Conservation (phyloP, 2,329 filamentous ascomycete genomes). For the Aquanectria penicillioides region DNA sequence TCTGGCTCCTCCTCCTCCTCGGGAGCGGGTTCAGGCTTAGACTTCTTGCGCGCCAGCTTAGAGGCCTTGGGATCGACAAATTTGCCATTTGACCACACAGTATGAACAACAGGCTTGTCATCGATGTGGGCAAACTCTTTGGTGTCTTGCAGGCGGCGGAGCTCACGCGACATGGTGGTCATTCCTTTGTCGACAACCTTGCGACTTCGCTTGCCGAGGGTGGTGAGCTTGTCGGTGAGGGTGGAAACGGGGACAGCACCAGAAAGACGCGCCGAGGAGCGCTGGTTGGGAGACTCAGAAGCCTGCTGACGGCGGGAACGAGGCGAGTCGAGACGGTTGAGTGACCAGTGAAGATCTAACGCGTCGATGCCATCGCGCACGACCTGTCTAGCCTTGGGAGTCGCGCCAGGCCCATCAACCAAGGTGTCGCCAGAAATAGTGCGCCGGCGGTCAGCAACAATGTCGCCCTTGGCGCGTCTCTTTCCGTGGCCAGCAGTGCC, state of each 20-base stretch:
- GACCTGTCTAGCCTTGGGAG: constrained; percentile 21
- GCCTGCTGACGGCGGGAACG: constrained; percentile 45
- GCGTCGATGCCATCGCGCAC: constrained; percentile 57
- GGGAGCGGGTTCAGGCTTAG: constrained; percentile 39
- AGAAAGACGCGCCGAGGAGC: constrained; percentile 55
- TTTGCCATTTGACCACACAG: constrained; percentile 74
- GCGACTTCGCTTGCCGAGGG: constrained; percentile 69
- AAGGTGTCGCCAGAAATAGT: constrained; percentile 56
- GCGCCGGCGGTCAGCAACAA: constrained; percentile 55
- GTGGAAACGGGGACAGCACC: constrained; percentile 51
- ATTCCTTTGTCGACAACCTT: constrained; percentile 62
- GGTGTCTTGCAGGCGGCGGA: constrained; percentile 69
- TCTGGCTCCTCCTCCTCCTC: constrained; percentile 42
- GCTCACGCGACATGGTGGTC: constrained; percentile 63
- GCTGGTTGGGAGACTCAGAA: constrained; percentile 47
- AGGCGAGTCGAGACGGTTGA: constrained; percentile 49
- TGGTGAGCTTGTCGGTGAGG: constrained; percentile 59
- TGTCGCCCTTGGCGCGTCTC: constrained; percentile 62
- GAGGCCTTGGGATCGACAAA: constrained; percentile 60
- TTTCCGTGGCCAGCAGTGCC: constrained; percentile 71
- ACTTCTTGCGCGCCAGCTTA: constrained; percentile 51
- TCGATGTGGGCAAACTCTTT: constrained; percentile 71
- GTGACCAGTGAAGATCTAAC: constrained; percentile 56
- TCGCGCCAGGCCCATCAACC: constrained; percentile 33
- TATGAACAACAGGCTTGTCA: constrained; percentile 64